A percentile compares a stretch with the other conserved stretches of the same genome.
Evolutionary conservation across 2,329 filamentous ascomycete species (phyloP).

Genomic region (Aspergillus tanneri): DNA sequence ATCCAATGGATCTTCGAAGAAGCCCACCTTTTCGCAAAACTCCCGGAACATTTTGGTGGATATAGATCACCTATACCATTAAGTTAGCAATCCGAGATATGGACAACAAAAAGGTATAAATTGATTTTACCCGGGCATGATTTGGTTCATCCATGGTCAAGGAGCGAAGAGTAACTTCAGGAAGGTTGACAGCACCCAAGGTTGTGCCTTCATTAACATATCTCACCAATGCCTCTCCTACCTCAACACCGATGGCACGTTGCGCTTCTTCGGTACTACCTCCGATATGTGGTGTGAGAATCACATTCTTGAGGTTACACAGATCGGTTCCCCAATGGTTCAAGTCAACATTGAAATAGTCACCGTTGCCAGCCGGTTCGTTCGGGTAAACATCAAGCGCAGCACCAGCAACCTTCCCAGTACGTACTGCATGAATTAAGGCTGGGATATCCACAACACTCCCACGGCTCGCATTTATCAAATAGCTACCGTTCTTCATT

Average conservation of each 20-base stretch:
- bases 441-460: conserved; percentile 93
- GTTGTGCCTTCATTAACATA: conserved; percentile 97
- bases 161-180: conserved; percentile 89
- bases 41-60: conserved; percentile 94
- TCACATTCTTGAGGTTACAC: conserved; percentile 81
- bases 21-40: conserved; percentile 74
- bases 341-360: conserved; percentile 84
- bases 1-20: neutral
- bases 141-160: conserved; percentile 85
- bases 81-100: conserved; percentile 6
- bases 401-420: conserved; percentile 84
- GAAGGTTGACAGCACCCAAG: conserved; percentile 89
- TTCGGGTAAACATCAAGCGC: conserved; percentile 96
- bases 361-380: conserved; percentile 89
- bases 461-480: conserved; percentile 94
- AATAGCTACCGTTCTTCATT: conserved; percentile 91
- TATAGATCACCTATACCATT: conserved; percentile 74
- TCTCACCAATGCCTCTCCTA: conserved; percentile 79
- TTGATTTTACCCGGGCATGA: conserved; percentile 68
- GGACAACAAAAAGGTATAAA: neutral
- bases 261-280: conserved; percentile 98
- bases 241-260: conserved; percentile 91
- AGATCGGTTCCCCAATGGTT: conserved; percentile 86
- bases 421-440: conserved; percentile 80
- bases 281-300: conserved; percentile 94